Conservation (phyloP, 2,329 filamentous ascomycete genomes). For the Neofusicoccum parvum region DNA sequence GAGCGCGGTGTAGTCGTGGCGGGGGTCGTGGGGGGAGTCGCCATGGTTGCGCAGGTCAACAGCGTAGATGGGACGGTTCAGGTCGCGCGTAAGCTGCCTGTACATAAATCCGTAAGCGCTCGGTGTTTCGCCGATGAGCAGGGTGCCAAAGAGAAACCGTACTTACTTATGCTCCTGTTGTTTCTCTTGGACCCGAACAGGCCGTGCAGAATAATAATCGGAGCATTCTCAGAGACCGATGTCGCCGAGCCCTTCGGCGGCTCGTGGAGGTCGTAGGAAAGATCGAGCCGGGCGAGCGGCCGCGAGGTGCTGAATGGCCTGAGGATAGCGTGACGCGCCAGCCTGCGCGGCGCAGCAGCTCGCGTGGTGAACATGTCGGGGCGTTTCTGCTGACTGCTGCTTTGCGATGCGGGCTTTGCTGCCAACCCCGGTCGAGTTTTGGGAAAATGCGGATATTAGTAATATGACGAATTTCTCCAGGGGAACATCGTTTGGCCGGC, state of each 20-base stretch:
- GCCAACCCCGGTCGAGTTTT: slow-evolving; percentile 1
- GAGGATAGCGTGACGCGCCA: not conserved
- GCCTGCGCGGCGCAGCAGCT: slow-evolving; percentile 9
- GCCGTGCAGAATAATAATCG: slow-evolving; percentile 88
- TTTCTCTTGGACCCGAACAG: slow-evolving; percentile 96
- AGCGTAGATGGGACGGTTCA: slow-evolving; percentile 79
- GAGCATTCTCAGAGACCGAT: slow-evolving; percentile 44
- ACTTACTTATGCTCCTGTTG: slow-evolving; percentile 94
- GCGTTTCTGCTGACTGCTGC: not conserved
- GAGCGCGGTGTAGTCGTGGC: slow-evolving; percentile 81
- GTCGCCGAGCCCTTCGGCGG: slow-evolving; percentile 48
- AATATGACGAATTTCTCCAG: not conserved
- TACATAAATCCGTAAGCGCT: not conserved
- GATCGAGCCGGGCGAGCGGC: slow-evolving; percentile 28
- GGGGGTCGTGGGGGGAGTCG: slow-evolving; percentile 74
- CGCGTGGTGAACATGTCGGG: slow-evolving; percentile 10
- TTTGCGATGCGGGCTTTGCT: not conserved
- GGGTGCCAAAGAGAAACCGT: slow-evolving; percentile 39
- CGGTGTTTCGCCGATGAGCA: not conserved
- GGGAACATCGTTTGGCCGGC: slow-evolving; percentile 14
- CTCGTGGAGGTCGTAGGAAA: slow-evolving; percentile 69
- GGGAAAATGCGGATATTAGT: slow-evolving; percentile 1
- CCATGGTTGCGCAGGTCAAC: slow-evolving; percentile 93
- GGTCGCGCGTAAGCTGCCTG: slow-evolving; percentile 78
- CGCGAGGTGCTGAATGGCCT: slow-evolving; percentile 18